These are phyloP conservation scores for Phytophthora pistaciae DNA, from an alignment of 352 stramenopile genomes.

Conservation along the genomic window DNA sequence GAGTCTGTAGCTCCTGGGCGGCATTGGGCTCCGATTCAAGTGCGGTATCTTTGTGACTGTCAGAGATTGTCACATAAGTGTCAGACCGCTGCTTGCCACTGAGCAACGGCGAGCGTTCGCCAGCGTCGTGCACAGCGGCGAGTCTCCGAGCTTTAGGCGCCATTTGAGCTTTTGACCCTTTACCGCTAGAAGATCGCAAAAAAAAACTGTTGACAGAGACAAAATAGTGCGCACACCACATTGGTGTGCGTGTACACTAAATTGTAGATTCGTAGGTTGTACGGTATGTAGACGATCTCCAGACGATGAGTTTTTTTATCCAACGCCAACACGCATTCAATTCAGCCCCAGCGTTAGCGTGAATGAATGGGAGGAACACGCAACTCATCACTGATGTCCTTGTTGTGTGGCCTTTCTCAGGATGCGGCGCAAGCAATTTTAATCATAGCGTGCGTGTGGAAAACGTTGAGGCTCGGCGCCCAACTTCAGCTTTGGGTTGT, in stretches of 20 bases:
- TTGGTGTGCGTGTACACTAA: constrained; percentile 1
- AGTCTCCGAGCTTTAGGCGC: constrained; percentile 1
- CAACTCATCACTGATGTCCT: constrained; percentile 4
- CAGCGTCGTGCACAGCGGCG: constrained; percentile 11
- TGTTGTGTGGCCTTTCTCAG: background rate
- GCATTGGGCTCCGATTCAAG: constrained; percentile 27
- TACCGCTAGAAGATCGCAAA: constrained; percentile 21
- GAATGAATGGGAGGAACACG: background rate
- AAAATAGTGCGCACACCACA: background rate
- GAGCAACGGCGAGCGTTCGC: constrained; percentile 22
- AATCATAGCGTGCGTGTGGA: constrained; percentile 1
- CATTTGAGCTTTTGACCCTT: background rate
- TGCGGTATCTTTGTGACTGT: background rate
- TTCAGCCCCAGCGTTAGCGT: background rate
- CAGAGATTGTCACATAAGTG: constrained; percentile 23
- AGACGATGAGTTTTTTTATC: background rate
- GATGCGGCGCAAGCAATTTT: constrained; percentile 12
- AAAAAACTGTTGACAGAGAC: constrained; percentile 1
- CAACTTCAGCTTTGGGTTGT: constrained; percentile 19
- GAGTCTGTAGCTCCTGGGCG: constrained; percentile 44
- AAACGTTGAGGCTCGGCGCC: constrained; percentile 23
- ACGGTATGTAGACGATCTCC: no score
- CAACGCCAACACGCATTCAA: background rate
- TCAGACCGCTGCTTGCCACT: constrained; percentile 17
- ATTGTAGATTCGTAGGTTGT: no score